phyloP scores from a whole-genome alignment of 2,329 filamentous ascomycete species.

The Pseudocercospora musae region DNA sequence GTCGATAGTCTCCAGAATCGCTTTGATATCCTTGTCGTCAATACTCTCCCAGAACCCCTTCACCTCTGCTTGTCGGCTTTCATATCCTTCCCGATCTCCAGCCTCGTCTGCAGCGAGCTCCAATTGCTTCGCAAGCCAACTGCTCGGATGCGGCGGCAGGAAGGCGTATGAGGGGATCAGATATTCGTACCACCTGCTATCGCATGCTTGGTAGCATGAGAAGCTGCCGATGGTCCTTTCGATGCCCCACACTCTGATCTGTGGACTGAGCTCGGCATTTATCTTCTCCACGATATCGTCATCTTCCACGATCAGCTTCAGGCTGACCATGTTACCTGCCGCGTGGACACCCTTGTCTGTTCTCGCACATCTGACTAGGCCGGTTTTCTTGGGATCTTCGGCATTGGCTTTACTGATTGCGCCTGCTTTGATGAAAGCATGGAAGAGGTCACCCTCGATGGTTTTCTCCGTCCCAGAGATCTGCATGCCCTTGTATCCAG shows the following conservation, averaged over 20 bases:
- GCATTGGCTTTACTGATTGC: conserved; percentile 97
- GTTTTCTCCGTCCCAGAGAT: conserved; percentile 69
- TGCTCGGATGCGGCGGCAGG: conserved; percentile 84
- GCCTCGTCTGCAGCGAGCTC: conserved; percentile 72
- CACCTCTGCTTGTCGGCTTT: conserved; percentile 71
- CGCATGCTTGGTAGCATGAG: conserved; percentile 91
- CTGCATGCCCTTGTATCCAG: conserved; percentile 96
- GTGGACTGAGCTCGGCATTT: conserved; percentile 76
- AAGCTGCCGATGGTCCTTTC: conserved; percentile 85
- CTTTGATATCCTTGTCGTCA: conserved; percentile 77
- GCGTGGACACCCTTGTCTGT: conserved; percentile 98
- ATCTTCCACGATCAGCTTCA: conserved; percentile 95
- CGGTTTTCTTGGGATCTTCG: conserved; percentile 93
- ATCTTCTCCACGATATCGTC: conserved; percentile 83
- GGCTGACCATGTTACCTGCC: conserved; percentile 87
- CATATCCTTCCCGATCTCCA: conserved; percentile 66
- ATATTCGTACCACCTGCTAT: conserved; percentile 97
- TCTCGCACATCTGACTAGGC: conserved; percentile 85
- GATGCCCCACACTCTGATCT: conserved; percentile 95
- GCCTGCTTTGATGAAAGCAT: conserved; percentile 82
- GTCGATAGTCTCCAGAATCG: conserved; percentile 58
- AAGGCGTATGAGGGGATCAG: conserved; percentile 91
- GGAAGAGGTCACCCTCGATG: conserved; percentile 93
- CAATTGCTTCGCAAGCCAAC: conserved; percentile 79
- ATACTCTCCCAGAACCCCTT: conserved; percentile 77